Percentiles rank a stretch among this genome's conserved stretches.
These are phyloP conservation scores for Mycena belliarum DNA, from an alignment of 768 basidiomycete species.

Conservation along the genomic window DNA sequence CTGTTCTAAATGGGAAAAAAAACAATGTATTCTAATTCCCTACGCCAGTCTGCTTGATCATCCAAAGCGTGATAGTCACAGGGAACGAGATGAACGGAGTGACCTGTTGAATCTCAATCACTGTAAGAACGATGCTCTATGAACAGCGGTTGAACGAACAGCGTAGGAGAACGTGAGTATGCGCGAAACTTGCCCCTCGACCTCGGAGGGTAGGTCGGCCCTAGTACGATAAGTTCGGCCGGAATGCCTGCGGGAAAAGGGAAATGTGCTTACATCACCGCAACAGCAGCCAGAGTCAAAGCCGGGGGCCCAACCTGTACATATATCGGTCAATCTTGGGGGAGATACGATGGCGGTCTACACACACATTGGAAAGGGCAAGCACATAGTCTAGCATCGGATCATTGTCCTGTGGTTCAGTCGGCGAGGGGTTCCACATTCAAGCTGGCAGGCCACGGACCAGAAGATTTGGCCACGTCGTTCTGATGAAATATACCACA, in stretches of 20 bases:
- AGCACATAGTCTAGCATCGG: constrained; percentile 20
- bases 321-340: not conserved
- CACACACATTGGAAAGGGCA: constrained; percentile 7
- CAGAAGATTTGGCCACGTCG: constrained; percentile 17
- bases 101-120: no score
- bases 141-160: no score
- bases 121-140: no score
- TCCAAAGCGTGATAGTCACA: constrained; percentile 7
- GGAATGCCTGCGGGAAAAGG: no score
- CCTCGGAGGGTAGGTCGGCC: constrained; percentile 13
- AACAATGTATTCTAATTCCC: not conserved
- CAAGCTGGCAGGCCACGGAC: constrained; percentile 5
- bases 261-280: constrained; percentile 7
- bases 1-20: no score
- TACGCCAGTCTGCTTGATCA: constrained; percentile 6
- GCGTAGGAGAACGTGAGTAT: constrained; percentile 18
- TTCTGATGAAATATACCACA: constrained; percentile 15
- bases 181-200: constrained; percentile 19
- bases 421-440: not conserved
- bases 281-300: constrained; percentile 16
- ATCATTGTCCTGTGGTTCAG: constrained; percentile 6
- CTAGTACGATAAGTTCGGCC: no score
- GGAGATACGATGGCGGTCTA: not conserved
- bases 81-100: constrained; percentile 18
- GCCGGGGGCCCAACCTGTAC: constrained; percentile 12